Base-by-base conservation (phyloP, 2,329 filamentous ascomycete species). In the Calonectria pauciramosa region DNA sequence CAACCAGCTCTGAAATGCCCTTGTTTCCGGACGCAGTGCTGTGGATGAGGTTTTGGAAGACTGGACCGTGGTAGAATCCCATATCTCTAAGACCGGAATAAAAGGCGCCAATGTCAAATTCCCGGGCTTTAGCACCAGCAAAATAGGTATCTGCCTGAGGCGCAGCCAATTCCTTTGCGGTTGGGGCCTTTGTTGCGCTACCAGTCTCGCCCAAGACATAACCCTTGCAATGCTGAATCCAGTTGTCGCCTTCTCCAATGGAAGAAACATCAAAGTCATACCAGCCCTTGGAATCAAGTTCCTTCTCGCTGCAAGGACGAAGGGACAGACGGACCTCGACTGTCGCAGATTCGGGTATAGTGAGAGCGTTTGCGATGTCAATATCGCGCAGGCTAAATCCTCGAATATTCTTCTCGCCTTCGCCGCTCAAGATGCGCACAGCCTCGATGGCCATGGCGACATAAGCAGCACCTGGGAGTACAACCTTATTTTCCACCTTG, bases 181-280 rank as follows among this genome's bases (percentile, higher is more conserved):
- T 63, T 5, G 56, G 56, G 26, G 56, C 56, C 34, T 63, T 63
- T 4, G 56, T 38, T 7, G 16, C 56, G n/a, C 56, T 63, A 1
- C 56, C 16, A 6, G n/a, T 63, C 20, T 63, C 56, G 1, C n/a
- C 56, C 34, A 63, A 18, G 16, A 63, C 56, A 41, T 63, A 63
- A 20, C 56, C 56, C 34, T 63, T 63, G 36, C 56, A 63, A 26
- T 63, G 56, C 23, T 38, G 56, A 6, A 38, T 63, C 56, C 56
- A 63, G 26, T 63, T 63, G n/a, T 63, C 56, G 10, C 56, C 36
- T 8, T 63, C 34, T 3, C 34, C 34, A 23, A 63, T 63, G 8
- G 56, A 63, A n/a, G 56, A 63, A 20, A 63, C 56, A 14, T 63
- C 56, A 63, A 63, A 63, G 14, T 63, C 56, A 20, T 63, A 63